These are phyloP conservation scores for Pogostemon cablin DNA, from an alignment of 257 asterid species.

Conservation along the genomic window DNA sequence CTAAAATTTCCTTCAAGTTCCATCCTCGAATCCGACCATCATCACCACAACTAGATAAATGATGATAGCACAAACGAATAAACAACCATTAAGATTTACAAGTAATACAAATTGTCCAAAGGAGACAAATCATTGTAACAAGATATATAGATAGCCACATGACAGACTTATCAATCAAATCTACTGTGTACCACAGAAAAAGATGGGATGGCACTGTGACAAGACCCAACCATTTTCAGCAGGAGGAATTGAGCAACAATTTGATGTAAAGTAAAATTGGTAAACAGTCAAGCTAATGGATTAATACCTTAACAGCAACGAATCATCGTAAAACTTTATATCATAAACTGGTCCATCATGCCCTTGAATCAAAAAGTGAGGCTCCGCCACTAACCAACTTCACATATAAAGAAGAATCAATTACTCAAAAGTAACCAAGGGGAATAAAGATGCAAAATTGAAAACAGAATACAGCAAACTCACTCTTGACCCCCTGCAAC, in stretches of 20 bases:
- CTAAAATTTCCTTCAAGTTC: slow-evolving; percentile 73
- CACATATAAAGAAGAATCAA: slow-evolving; percentile 33
- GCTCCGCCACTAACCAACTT: slow-evolving; percentile 76
- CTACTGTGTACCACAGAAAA: slow-evolving; percentile 10
- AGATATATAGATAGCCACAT: neutral
- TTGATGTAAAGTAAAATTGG: neutral
- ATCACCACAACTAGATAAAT: slow-evolving; percentile 81
- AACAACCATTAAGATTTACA: neutral
- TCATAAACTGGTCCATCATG: slow-evolving; percentile 98
- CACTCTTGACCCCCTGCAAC: slow-evolving; percentile 53
- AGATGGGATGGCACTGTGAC: no score
- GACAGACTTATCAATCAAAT: neutral
- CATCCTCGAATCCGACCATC: slow-evolving; percentile 96
- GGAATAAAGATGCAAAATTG: slow-evolving; percentile 8
- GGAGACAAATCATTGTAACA: slow-evolving; percentile 5
- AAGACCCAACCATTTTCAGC: slow-evolving; percentile 14
- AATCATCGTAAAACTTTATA: slow-evolving; percentile 82
- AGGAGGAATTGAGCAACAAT: slow-evolving; percentile 11
- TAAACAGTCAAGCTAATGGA: neutral
- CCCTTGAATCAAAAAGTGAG: slow-evolving; percentile 65
- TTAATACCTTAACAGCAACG: slow-evolving; percentile 69
- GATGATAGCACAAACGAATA: slow-evolving; percentile 32
- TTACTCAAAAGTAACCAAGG: slow-evolving; percentile 7
- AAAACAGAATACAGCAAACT: slow-evolving; percentile 28
- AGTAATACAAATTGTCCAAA: neutral